Percentiles rank a stretch among this genome's conserved stretches.
These are phyloP conservation scores for Globisporangium acanthophoron DNA, from an alignment of 352 stramenopile genomes.

Conservation along the genomic window DNA sequence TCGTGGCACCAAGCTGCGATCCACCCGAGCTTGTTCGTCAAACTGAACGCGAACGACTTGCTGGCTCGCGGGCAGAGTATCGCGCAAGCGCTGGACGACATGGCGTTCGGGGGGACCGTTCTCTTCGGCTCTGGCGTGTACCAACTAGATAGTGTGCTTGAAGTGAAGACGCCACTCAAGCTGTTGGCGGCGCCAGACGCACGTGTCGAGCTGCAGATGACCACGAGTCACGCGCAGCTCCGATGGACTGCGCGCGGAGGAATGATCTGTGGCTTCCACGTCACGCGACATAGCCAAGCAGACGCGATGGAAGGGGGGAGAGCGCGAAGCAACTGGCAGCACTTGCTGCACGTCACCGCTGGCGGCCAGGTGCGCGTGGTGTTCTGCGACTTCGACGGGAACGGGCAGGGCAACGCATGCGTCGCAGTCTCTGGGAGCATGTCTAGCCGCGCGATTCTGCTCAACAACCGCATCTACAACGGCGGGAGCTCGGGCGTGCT, in stretches of 20 bases:
- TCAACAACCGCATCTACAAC: slow-evolving; percentile 54
- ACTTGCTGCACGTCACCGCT: slow-evolving; percentile 42
- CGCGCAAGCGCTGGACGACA: slow-evolving; percentile 16
- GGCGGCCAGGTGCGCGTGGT: slow-evolving; percentile 42
- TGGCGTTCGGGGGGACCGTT: slow-evolving; percentile 40
- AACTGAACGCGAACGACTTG: slow-evolving; percentile 49
- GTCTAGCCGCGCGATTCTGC: slow-evolving; percentile 38
- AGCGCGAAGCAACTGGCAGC: slow-evolving; percentile 42
- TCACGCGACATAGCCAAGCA: slow-evolving; percentile 24
- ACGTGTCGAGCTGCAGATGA: slow-evolving; percentile 72
- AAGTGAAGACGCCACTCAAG: slow-evolving; percentile 40
- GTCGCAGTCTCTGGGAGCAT: slow-evolving; percentile 45
- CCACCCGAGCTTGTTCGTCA: slow-evolving; percentile 38
- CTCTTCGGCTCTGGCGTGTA: slow-evolving; percentile 72
- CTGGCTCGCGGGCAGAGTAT: slow-evolving; percentile 21
- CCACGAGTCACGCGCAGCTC: slow-evolving; percentile 33
- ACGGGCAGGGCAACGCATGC: slow-evolving; percentile 56
- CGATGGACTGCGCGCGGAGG: slow-evolving; percentile 54
- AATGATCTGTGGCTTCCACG: slow-evolving; percentile 57
- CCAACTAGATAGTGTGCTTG: slow-evolving; percentile 36
- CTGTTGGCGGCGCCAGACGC: slow-evolving; percentile 46
- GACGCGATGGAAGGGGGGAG: neutral
- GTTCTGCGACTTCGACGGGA: slow-evolving; percentile 69
- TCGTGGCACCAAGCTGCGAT: slow-evolving; percentile 41
- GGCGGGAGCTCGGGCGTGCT: slow-evolving; percentile 59